Evolutionary conservation across 768 basidiomycete genomes (phyloP).

Genomic region (Clavaria fumosa): DNA sequence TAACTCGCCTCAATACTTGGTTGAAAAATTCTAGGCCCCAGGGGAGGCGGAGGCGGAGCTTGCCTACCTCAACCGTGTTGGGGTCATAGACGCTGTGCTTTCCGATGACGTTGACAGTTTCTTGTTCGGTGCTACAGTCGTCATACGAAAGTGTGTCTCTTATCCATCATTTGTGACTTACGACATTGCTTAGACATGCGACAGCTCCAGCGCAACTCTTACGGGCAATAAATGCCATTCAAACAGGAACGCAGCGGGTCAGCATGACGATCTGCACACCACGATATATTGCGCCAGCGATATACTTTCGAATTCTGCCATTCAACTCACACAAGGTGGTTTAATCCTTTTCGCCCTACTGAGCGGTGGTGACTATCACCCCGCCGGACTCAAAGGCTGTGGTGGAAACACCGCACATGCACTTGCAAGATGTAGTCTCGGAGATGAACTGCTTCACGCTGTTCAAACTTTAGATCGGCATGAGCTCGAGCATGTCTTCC

Average conservation of each 20-base stretch:
- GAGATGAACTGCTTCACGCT: conserved; percentile 52
- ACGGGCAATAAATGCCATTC: conserved; percentile 57
- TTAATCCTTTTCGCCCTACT: conserved; percentile 72
- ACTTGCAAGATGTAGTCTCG: conserved; percentile 70
- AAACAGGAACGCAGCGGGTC: conserved; percentile 46
- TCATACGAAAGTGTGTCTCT: conserved; percentile 65
- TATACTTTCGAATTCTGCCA: conserved; percentile 26
- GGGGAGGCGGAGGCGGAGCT: conserved; percentile 94
- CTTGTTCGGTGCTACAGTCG: conserved; percentile 70
- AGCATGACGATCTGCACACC: conserved; percentile 59
- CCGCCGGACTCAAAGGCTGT: conserved; percentile 50
- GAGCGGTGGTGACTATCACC: conserved; percentile 84
- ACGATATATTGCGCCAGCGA: conserved; percentile 27
- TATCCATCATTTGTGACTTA: background rate
- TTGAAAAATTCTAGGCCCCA: conserved; percentile 52
- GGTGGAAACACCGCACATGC: conserved; percentile 60
- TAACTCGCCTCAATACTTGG: conserved; percentile 16
- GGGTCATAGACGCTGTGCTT: conserved; percentile 74
- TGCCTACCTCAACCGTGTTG: conserved; percentile 68
- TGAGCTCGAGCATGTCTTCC: conserved; percentile 34
- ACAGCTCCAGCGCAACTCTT: conserved; percentile 54
- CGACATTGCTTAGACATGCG: too few relatives aligned
- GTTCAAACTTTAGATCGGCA: conserved; percentile 29
- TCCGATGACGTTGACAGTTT: conserved; percentile 93
- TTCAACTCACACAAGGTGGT: conserved; percentile 37